Conservation (phyloP, 2,329 filamentous ascomycete genomes). For the Botrytis medusae region DNA sequence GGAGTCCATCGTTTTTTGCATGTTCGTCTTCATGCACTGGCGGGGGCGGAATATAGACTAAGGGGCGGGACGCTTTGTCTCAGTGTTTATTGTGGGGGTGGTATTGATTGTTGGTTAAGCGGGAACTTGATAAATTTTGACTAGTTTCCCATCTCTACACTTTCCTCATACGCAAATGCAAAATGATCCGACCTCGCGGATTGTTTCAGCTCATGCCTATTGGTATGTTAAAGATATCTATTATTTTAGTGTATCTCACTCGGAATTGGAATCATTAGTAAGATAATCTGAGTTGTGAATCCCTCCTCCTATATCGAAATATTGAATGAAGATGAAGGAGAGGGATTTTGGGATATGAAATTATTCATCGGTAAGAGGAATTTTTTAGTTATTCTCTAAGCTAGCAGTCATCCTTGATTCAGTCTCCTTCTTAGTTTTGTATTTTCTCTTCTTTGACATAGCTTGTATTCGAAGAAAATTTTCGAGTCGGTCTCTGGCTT, state of each 20-base stretch:
- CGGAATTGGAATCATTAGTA: not conserved
- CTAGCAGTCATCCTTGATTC: not conserved
- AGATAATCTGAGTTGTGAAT: not conserved
- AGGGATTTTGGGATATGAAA: accelerated
- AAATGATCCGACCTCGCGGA: not conserved
- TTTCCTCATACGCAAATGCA: not conserved
- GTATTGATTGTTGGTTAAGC: not conserved
- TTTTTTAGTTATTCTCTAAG: not conserved
- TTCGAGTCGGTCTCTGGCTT: too few relatives aligned
- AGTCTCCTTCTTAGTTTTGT: too few relatives aligned
- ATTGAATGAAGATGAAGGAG: not conserved
- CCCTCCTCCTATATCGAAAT: too few relatives aligned
- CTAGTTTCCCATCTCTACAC: not conserved
- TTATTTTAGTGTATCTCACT: not conserved
- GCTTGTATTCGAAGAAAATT: not conserved
- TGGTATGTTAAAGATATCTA: not conserved
- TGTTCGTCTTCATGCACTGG: too few relatives aligned
- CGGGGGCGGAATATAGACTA: not conserved
- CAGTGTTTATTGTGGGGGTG: not conserved
- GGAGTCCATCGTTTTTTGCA: not conserved
- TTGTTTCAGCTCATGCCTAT: not conserved
- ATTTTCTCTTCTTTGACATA: not conserved
- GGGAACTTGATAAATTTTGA: not conserved
- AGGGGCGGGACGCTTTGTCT: not conserved
- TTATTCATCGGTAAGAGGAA: not conserved